These are phyloP conservation scores for Knoxdaviesia capensis DNA, from an alignment of 2,329 filamentous ascomycete genomes.

Conservation along the genomic window DNA sequence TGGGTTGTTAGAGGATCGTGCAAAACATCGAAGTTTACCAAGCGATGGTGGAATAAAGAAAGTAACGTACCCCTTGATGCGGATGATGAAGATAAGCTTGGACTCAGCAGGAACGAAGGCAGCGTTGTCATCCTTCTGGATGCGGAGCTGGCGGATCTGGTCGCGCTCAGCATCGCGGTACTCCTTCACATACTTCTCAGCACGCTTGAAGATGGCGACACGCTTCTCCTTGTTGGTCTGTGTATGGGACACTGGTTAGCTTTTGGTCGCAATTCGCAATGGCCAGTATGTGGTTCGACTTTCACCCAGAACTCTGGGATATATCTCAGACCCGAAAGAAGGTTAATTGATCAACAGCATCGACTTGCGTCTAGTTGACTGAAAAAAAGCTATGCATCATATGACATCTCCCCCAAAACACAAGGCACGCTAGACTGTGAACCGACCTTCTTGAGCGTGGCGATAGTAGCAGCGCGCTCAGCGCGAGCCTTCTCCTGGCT, in stretches of 20 bases:
- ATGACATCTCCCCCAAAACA: slow-evolving; percentile 17
- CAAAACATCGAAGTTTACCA: not conserved
- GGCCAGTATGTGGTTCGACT: too few species aligned
- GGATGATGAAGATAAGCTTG: slow-evolving; percentile 93
- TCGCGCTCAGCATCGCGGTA: slow-evolving; percentile 97
- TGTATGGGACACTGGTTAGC: slow-evolving; percentile 17
- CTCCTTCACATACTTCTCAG: slow-evolving; percentile 99
- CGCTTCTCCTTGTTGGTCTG: slow-evolving; percentile 99
- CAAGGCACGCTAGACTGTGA: slow-evolving; percentile 5
- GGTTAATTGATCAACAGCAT: slow-evolving; percentile 96
- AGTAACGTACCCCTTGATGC: slow-evolving; percentile 74
- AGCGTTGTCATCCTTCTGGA: slow-evolving; percentile 78
- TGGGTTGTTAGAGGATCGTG: slow-evolving; percentile 2
- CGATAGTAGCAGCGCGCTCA: slow-evolving; percentile 56
- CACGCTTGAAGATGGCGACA: slow-evolving; percentile 97
- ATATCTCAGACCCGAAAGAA: slow-evolving; percentile 96
- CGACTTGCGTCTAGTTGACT: slow-evolving; percentile 85
- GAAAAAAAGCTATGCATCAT: slow-evolving; percentile 55
- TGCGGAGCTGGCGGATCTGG: slow-evolving; percentile 81
- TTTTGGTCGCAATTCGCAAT: slow-evolving; percentile 1
- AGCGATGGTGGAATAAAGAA: not conserved
- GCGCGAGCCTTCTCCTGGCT: slow-evolving; percentile 97
- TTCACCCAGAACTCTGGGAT: slow-evolving; percentile 8
- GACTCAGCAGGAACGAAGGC: slow-evolving; percentile 90
- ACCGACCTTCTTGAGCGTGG: slow-evolving; percentile 84